Evolutionary conservation across 495 filamentous ascomycete species (phyloP), one percentile per base, ranked within the genome.

Genomic region (Penicillium roqueforti): DNA sequence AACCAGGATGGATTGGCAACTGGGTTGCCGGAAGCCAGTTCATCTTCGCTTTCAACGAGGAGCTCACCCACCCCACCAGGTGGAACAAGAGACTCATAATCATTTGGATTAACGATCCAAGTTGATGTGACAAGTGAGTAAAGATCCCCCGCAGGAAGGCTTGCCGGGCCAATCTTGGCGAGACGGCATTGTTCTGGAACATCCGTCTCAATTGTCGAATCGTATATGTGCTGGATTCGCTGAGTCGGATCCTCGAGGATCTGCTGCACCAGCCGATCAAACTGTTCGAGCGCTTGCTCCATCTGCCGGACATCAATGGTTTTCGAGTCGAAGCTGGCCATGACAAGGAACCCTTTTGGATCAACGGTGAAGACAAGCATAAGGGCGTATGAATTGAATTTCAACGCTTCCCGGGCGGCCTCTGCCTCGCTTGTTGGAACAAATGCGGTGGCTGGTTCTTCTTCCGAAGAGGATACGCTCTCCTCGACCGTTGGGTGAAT

Each of bases 321-420:
- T 2, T 56, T 59, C 41, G 71, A 75, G 47, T 81, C 78, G 54
- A 81, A 81, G 56, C 76, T 80, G 1, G 78, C 78, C 72, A 76
- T 76, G 29, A 80, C 63, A 3, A 76, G 53, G 60, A 79, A 79
- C 2, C 78, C 77, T 37, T 68, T 60, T 1, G 66, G 54, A 43
- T 73, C 69, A 4, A 81, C 54, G 9, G 74, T 70, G 57, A 77
- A 80, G 16, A 77, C 78, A 28, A 81, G 59, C 78, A 81, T 81
- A 10, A 80, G 60, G n/a, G 73, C 68, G 56, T 80, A 81, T 0
- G 77, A 75, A 51, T 80, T 81, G 57, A 81, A 81, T 47, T 81
- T 76, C 44, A 81, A 62, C 2, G 78, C 78, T 54, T 53, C 50
- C n/a, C 50, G 50, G 9, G 50, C 50, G 18, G 45, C 45, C 19